Conservation (phyloP, 1,139 yeast genomes). For the Candida labiduridarum region DNA sequence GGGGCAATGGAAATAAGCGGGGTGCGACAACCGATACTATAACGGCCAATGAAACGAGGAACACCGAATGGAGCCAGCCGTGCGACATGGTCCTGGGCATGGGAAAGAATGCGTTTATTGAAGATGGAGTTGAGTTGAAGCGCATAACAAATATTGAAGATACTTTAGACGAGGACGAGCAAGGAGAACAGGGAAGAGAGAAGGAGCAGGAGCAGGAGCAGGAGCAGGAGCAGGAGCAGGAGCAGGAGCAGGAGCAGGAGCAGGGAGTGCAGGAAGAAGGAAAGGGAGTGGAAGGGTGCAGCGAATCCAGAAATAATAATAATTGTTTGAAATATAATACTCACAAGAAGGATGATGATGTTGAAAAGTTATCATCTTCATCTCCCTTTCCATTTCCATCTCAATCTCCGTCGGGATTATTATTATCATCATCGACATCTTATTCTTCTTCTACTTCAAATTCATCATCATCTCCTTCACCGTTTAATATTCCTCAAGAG, state of each 20-base stretch:
- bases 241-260: no score
- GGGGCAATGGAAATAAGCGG: neutral
- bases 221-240: neutral
- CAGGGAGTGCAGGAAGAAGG: neutral
- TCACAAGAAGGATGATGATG: neutral
- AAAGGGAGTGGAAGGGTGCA: neutral
- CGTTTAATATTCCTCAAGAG: neutral
- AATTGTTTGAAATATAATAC: no score
- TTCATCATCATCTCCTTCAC: no score
- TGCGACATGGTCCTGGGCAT: no score
- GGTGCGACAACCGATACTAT: neutral
- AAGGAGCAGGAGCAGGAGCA: no score
- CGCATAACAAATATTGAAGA: constrained; percentile 8
- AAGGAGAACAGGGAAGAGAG: no score
- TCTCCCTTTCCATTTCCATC: neutral
- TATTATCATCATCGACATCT: no score
- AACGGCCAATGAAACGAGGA: no score
- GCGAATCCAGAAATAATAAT: constrained; percentile 1
- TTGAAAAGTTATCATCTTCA: neutral
- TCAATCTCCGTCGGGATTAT: no score
- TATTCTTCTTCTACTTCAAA: no score
- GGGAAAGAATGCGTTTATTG: neutral
- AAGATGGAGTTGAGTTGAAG: neutral
- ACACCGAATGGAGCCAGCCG: no score
- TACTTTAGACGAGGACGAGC: constrained; percentile 4